phyloP scores from a whole-genome alignment of 495 filamentous ascomycete species.

The Sordaria brevicollis region DNA sequence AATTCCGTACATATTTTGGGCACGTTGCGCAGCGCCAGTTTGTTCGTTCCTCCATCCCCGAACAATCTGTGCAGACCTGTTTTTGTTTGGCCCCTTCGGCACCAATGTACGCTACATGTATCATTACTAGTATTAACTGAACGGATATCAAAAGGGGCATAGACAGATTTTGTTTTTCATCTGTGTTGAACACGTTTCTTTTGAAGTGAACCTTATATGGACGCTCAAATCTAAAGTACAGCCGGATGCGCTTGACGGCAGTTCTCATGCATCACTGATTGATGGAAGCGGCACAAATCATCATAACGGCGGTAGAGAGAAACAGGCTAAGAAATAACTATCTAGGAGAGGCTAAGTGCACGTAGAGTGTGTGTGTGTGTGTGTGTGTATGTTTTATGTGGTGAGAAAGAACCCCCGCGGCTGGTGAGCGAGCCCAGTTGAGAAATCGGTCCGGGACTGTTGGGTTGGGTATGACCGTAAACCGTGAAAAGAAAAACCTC shows the following conservation, averaged over 20 bases:
- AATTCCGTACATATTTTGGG: background rate
- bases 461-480: background rate
- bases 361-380: background rate
- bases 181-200: background rate
- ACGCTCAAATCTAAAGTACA: too few relatives aligned
- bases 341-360: background rate
- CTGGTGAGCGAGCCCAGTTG: background rate
- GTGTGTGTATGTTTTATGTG: background rate
- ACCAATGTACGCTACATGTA: conserved; percentile 6
- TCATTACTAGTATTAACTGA: background rate
- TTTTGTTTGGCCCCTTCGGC: background rate
- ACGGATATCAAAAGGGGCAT: background rate
- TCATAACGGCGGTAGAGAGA: background rate
- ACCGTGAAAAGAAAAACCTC: background rate
- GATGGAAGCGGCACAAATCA: background rate
- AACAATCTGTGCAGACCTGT: background rate
- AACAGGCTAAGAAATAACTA: background rate
- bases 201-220: background rate
- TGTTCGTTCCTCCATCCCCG: background rate
- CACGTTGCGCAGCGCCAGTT: background rate
- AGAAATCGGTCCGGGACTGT: background rate
- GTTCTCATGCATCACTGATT: background rate
- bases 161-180: background rate
- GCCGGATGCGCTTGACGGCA: too few relatives aligned
- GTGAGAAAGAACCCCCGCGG: background rate